A percentile compares a stretch with the other conserved stretches of the same genome.
These are phyloP conservation scores for Darksidea phi DNA, from an alignment of 495 filamentous ascomycete genomes.

Conservation along the genomic window DNA sequence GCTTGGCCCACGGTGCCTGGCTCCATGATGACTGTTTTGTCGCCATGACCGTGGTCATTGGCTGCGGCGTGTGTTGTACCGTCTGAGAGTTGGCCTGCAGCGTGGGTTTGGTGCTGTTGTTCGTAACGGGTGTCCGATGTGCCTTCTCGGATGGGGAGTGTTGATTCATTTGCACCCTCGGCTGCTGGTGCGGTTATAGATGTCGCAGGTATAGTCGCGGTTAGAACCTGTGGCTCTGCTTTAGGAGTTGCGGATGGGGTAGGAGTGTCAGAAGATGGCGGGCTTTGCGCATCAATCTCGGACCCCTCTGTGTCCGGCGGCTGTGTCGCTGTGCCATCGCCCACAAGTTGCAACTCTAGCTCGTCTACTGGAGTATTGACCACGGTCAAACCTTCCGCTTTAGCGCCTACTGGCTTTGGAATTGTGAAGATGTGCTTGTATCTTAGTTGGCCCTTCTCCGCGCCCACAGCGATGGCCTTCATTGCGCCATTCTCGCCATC, in stretches of 20 bases:
- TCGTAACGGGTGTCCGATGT: slow-evolving; percentile 39
- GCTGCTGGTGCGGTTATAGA: neutral
- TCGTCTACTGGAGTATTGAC: slow-evolving; percentile 30
- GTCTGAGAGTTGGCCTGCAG: slow-evolving; percentile 38
- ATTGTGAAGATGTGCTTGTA: slow-evolving; percentile 34
- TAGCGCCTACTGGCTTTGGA: slow-evolving; percentile 24
- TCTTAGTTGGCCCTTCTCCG: slow-evolving; percentile 37
- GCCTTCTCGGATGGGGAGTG: slow-evolving; percentile 29
- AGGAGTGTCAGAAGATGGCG: slow-evolving; percentile 9
- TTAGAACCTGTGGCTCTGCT: neutral
- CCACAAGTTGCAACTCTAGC: slow-evolving; percentile 27
- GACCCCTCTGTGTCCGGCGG: slow-evolving; percentile 27
- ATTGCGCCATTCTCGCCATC: slow-evolving; percentile 37
- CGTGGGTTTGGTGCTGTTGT: slow-evolving; percentile 44
- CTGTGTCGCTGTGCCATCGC: slow-evolving; percentile 34
- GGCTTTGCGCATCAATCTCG: neutral
- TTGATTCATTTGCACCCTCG: neutral
- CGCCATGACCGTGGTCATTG: slow-evolving; percentile 39
- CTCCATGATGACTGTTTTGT: slow-evolving; percentile 44
- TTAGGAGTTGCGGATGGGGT: slow-evolving; percentile 12
- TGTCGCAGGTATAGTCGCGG: neutral
- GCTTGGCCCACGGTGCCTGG: slow-evolving; percentile 46
- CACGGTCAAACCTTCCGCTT: slow-evolving; percentile 11
- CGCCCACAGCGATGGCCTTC: slow-evolving; percentile 42
- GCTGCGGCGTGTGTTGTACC: slow-evolving; percentile 39